Evolutionary conservation across 495 filamentous ascomycete genomes (phyloP), one percentile per base, ranked within the genome.

Genomic region (Massariosphaeria phaeospora): DNA sequence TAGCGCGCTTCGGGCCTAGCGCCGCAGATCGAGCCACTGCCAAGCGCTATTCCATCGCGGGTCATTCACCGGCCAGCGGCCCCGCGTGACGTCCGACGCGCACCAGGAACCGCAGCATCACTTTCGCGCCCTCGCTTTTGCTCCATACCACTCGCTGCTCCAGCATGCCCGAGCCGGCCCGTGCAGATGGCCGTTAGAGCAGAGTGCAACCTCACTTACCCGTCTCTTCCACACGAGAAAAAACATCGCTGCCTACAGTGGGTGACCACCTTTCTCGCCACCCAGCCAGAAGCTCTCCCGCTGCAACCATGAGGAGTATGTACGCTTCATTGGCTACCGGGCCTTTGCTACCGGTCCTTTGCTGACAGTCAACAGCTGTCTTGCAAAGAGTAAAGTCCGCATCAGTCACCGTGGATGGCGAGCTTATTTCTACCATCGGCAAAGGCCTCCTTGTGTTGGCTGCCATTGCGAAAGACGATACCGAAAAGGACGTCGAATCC

Each of bases 381-480:
- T 77, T 99, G 25, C 94, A 99, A 71, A 78, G 94, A 51, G 94
- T 97, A 50, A 84, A 91, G 46, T 97, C 93, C 17, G 94, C 94
- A 48, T 96, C 94, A n/a, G 94, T 99, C 64, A 94, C 88, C 9
- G 89, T 99, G n/a, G 91, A 97, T 66, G 83, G 85, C 52, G 76
- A 94, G 63, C 69, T 96, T 27, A 81, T 99, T 7, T 96, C 94
- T 1, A 82, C 82, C 1, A 96, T 99, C 62, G 87, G 87, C 34
- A 86, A 84, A 66, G 94, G 94, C 25, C 74, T 99, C 34, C 76
- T 99, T 1, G 89, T 97, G 13, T 84, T 99, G 62, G 90, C 90
- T 23, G 94, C 90, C 25, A 81, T 99, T 17, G 88, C 86, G 15
- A 88, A 89, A 21, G 87, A 89, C 47, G 94, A 99, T 66, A 95